Conservation (phyloP, 148 eudicot genomes). For the Rhododendron griersonianum region DNA sequence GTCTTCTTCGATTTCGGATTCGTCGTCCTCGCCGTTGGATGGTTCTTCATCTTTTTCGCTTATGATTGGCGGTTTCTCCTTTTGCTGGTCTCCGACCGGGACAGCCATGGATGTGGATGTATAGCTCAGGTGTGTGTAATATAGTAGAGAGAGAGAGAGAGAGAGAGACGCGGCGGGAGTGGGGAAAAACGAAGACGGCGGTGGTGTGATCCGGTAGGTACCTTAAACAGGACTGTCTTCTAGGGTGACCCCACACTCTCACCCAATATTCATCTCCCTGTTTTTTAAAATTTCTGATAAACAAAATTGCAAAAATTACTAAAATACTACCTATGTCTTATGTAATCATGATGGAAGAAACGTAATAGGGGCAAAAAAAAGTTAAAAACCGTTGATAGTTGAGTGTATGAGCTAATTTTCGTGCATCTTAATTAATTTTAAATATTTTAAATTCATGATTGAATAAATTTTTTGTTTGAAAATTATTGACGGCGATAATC, state of each 20-base stretch:
- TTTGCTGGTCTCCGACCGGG: slow-evolving; percentile 6
- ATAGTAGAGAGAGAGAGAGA: not conserved
- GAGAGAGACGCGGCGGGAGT: not conserved
- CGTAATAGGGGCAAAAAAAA: no score
- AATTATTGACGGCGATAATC: no score
- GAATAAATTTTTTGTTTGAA: no score
- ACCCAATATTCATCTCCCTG: not conserved
- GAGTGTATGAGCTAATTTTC: not conserved
- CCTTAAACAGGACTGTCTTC: not conserved
- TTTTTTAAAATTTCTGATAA: no score
- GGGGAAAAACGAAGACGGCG: not conserved
- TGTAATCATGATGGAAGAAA: no score
- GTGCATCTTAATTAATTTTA: not conserved
- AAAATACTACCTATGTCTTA: no score
- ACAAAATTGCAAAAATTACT: no score
- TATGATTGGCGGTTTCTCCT: slow-evolving; percentile 3
- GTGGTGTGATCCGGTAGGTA: not conserved
- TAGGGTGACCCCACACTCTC: not conserved
- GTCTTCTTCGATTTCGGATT: not conserved
- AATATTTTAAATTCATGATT: no score
- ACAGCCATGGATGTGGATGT: not conserved
- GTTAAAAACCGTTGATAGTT: not conserved
- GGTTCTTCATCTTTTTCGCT: slow-evolving; percentile 20
- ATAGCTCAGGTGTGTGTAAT: not conserved
- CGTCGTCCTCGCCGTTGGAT: slow-evolving; percentile 17